Evolutionary conservation across 1,284 basidiomycete genomes (phyloP).

Genomic region (Trichosporon sp.): DNA sequence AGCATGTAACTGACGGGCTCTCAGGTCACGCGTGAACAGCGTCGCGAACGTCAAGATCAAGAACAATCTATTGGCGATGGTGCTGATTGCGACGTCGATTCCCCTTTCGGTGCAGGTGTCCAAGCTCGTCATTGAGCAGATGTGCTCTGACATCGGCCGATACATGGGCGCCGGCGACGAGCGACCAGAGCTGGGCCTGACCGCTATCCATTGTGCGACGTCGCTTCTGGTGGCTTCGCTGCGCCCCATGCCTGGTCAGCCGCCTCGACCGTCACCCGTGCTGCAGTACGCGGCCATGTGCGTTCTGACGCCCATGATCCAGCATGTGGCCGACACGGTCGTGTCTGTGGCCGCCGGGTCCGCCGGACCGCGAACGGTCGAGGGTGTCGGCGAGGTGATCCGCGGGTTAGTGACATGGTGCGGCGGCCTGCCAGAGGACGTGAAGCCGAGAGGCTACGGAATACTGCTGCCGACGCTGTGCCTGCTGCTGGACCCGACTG

Average conservation of each 20-base stretch:
- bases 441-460: conserved; percentile 63
- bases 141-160: conserved; percentile 76
- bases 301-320: conserved; percentile 73
- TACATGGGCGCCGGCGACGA: conserved; percentile 58
- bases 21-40: conserved; percentile 69
- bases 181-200: conserved; percentile 67
- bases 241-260: conserved; percentile 20
- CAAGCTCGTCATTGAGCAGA: conserved; percentile 72
- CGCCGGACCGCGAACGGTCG: conserved; percentile 52
- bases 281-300: conserved; percentile 68
- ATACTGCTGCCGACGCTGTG: conserved; percentile 75
- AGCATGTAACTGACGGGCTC: neutral
- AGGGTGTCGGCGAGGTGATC: conserved; percentile 69
- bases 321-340: conserved; percentile 67
- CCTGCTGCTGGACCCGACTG: conserved; percentile 60
- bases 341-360: conserved; percentile 53
- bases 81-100: conserved; percentile 76
- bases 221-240: conserved; percentile 64
- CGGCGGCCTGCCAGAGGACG: conserved; percentile 58
- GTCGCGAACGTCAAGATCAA: conserved; percentile 80
- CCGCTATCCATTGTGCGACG: conserved; percentile 81
- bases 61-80: conserved; percentile 81
- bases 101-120: conserved; percentile 66
- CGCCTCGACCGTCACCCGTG: conserved; percentile 48
- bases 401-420: conserved; percentile 71